A percentile compares a stretch with the other conserved stretches of the same genome.
Conservation (phyloP, 23 red algal genomes). For the Gracilaria vermiculophylla region DNA sequence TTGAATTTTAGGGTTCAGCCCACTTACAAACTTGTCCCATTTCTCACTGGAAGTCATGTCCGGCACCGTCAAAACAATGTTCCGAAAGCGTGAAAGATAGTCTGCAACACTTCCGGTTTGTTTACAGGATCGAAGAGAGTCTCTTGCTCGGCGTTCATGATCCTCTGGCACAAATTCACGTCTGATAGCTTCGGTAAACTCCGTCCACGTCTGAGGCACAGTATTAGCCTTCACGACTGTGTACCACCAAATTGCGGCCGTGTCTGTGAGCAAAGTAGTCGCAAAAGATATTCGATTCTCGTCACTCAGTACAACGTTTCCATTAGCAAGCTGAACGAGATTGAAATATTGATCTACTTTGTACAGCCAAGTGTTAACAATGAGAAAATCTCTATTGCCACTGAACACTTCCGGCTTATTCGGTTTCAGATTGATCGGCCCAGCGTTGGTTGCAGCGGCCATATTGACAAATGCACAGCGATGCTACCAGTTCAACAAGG, state of each 20-base stretch:
- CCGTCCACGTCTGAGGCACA: background rate
- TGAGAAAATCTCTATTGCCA: too few species aligned
- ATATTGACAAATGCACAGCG: too few species aligned
- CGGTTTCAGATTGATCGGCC: constrained; percentile 13
- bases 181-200: background rate
- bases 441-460: background rate
- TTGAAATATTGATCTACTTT: too few species aligned
- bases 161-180: background rate
- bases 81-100: background rate
- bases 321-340: too few species aligned
- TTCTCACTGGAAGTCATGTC: background rate
- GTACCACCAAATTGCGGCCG: constrained; percentile 15
- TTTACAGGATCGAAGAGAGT: background rate
- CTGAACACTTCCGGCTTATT: too few species aligned
- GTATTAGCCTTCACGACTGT: background rate
- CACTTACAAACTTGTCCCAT: background rate
- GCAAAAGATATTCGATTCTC: too few species aligned
- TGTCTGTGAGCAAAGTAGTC: too few species aligned
- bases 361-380: too few species aligned
- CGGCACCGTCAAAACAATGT: background rate
- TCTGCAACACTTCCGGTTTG: background rate
- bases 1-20: background rate
- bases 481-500: too few species aligned
- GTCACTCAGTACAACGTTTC: too few species aligned
- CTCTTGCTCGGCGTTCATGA: background rate